A percentile compares a stretch with the other conserved stretches of the same genome.
phyloP scores from a whole-genome alignment of 2,329 filamentous ascomycete species.

The Fusarium pseudoanthophilum region DNA sequence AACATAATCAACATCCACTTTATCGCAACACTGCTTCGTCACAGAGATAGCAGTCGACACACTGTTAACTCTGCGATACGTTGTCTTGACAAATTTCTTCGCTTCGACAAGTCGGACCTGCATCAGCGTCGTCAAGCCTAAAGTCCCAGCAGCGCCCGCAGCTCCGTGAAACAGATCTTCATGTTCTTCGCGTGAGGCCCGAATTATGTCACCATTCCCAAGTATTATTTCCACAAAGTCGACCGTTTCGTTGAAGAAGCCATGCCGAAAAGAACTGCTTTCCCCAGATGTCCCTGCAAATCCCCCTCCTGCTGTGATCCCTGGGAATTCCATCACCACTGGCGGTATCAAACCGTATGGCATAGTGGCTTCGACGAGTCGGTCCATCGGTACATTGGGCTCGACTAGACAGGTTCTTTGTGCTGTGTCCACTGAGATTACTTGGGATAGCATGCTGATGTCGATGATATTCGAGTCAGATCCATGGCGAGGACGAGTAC shows the following conservation, averaged over 20 bases:
- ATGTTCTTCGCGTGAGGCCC: conserved; percentile 57
- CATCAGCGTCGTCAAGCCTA: conserved; percentile 70
- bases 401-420: conserved; percentile 60
- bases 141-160: conserved; percentile 67
- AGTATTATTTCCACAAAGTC: conserved; percentile 72
- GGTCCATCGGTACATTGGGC: conserved; percentile 76
- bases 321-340: conserved; percentile 78
- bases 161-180: conserved; percentile 68
- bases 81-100: conserved; percentile 64
- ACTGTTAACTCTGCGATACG: conserved; percentile 60
- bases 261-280: conserved; percentile 72
- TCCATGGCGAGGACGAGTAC: conserved; percentile 64
- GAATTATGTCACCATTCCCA: conserved; percentile 65
- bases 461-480: conserved; percentile 33
- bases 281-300: conserved; percentile 75
- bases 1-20: conserved; percentile 61
- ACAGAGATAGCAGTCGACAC: conserved; percentile 56
- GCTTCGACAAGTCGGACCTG: conserved; percentile 67
- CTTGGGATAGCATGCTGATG: conserved; percentile 34
- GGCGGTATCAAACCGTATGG: conserved; percentile 66
- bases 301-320: conserved; percentile 74
- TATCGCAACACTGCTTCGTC: conserved; percentile 44
- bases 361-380: conserved; percentile 67
- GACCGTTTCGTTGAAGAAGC: conserved; percentile 73
- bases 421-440: conserved; percentile 17